Base-by-base conservation (phyloP, 2,329 filamentous ascomycete species). In the Aspergillus hortae region DNA sequence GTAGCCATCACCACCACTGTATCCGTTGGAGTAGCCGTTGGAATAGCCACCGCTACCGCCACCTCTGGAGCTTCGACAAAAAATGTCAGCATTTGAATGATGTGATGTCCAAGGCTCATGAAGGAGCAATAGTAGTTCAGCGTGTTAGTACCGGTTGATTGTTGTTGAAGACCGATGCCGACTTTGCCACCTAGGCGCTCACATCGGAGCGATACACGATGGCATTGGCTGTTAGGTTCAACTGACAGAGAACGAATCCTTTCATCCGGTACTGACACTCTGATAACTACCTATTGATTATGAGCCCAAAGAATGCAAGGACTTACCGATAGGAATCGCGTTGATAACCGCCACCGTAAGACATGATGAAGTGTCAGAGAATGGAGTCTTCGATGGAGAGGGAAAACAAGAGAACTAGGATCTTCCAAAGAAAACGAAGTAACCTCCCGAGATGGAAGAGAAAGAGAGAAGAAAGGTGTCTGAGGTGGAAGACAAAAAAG, bases 271-370 rank as follows among this genome's bases (percentile, higher is more conserved):
- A 19, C 17, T 17, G 6, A 25, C 10, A 33, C 12, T 14, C 12
- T 6, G 33, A 15, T 14, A 15, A 15, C 25, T 6, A 21, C n/a
- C 9, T 38, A 38, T 38, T 38, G 35, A 15, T 9, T n/a, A 30
- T 17, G 35, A 38, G 35, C 35, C 35, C 12, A 17, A 38, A 38
- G 6, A 4, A 40, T 17, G 23, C 6, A 32, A 30, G 17, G 48
- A 61, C 69, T 59, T 75, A 71, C 67, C 72, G 71, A 69, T 75
- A 80, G 65, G 82, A 80, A 70, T 80, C 79, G 66, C 82, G 79
- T 58, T 80, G 68, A 56, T 56, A 53, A 43, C 72, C 71, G 58
- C 84, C 80, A 83, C 89, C 88, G 82, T 89, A 89, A 75, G 87
- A 89, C 87, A 89, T 90, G 69, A 67, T 81, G 67, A 30, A 30